Evolutionary conservation across 306 rosid genomes (phyloP).

Genomic region (Mucuna pruriens): DNA sequence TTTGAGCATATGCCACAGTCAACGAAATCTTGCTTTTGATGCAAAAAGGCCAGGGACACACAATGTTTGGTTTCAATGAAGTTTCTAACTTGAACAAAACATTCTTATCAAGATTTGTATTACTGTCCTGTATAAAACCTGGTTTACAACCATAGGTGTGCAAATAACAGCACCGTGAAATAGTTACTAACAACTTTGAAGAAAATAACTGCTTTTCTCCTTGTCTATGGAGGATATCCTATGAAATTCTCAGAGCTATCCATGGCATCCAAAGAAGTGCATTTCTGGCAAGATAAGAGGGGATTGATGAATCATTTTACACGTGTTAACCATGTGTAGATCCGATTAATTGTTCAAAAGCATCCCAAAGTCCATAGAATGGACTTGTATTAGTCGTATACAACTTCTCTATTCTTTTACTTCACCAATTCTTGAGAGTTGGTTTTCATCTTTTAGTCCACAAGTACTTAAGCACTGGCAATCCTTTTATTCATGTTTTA

Average conservation of each 20-base stretch:
- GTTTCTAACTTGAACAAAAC: slow-evolving; percentile 10
- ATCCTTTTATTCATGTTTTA: slow-evolving; percentile 25
- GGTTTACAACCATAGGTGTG: not conserved
- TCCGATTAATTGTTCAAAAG: slow-evolving; percentile 20
- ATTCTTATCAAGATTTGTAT: not conserved
- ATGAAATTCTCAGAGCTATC: slow-evolving; percentile 1
- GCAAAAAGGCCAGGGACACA: not conserved
- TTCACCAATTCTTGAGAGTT: not conserved
- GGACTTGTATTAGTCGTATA: not conserved
- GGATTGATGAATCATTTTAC: not conserved
- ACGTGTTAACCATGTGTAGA: not conserved
- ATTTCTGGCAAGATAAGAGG: not conserved
- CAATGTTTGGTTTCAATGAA: not conserved
- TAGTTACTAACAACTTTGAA: not conserved
- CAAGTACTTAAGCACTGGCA: not conserved
- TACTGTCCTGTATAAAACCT: not conserved
- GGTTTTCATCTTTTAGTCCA: slow-evolving; percentile 31
- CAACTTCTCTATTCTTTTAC: not conserved
- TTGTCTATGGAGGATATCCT: not conserved
- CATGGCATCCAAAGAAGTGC: slow-evolving; percentile 17
- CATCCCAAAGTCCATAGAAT: slow-evolving; percentile 12
- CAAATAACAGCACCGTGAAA: not conserved
- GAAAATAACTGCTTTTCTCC: not conserved
- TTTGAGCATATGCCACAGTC: not conserved
- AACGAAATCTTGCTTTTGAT: slow-evolving; percentile 3